Evolutionary conservation across 2,329 filamentous ascomycete genomes (phyloP), one percentile per base, ranked within the genome.

Genomic region (Byssoonygena ceratinophila): DNA sequence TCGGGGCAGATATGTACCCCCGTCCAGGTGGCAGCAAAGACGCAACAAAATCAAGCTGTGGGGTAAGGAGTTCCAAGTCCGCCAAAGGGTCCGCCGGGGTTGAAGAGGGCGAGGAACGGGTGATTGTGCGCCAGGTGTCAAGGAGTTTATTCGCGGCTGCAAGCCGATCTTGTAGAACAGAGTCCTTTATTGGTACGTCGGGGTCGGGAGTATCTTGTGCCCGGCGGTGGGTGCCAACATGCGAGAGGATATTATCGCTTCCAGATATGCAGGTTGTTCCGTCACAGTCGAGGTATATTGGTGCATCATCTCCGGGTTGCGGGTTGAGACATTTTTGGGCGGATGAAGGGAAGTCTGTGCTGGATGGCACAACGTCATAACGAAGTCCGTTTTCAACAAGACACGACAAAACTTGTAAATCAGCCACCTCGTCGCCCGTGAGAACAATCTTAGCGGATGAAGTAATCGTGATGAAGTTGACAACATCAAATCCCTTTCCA

Each of bases 401-500:
- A 25, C 58, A 64, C 5, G 72, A 53, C n/a, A 63, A 59, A 6
- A 71, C 67, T 1, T 67, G 64, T 11, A 72, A 58, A 54, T 72
- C 68, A 12, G 65, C 23, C 11, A 54, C 60, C 37, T 70, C 59
- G 1, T 58, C 44, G 7, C 61, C 60, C 41, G 64, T 61, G 1
- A 67, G 59, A 6, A 60, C 46, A n/a, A 54, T 8, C 20, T 61
- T 65, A 1, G 62, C 60, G 7, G 64, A 55, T n/a, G 64, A 55
- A 16, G 60, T 58, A 2, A 63, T 57, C 3, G 69, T 71, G 16
- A 71, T 65, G 60, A 75, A 74, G 54, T 75, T 74, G 48, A 75
- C 69, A 8, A 95, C 87, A 62, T 98, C 86, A 58, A 89, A 95
- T 0, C 92, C 92, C 0, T 63, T 59, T 0, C 89, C 90, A 62